Conservation (phyloP, 257 asterid genomes). For the Solanum phureja region DNA sequence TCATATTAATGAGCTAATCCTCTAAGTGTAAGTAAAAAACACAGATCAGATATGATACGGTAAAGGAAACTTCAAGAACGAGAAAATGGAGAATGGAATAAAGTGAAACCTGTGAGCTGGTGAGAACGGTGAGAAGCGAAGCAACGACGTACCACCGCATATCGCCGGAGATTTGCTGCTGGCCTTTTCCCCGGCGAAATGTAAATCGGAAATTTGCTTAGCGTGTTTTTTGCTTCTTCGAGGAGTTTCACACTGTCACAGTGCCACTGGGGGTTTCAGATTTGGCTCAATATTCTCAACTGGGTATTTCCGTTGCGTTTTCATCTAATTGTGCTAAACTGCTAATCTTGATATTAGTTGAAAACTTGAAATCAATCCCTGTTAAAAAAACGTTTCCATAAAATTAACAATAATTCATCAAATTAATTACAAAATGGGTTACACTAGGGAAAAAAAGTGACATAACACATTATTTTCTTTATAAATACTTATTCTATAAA, state of each 20-base stretch:
- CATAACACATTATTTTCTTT: background rate
- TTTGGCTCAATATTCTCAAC: background rate
- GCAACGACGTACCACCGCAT: conserved; percentile 99
- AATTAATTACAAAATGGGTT: background rate
- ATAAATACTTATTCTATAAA: too few relatives aligned
- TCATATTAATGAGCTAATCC: background rate
- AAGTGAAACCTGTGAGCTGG: conserved; percentile 86
- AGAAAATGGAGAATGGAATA: background rate
- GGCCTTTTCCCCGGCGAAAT: background rate
- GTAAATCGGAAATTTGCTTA: background rate
- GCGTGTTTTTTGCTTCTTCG: background rate
- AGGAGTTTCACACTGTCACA: background rate
- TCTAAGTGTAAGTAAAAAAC: background rate
- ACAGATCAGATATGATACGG: background rate
- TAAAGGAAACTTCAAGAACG: background rate
- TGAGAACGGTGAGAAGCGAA: conserved; percentile 73
- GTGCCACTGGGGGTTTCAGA: background rate
- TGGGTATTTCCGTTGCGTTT: background rate
- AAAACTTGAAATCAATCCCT: background rate
- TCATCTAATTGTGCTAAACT: background rate
- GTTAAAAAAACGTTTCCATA: background rate
- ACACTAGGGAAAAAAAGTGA: background rate
- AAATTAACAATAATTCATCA: background rate
- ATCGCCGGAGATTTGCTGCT: conserved; percentile 1
- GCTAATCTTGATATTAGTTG: background rate